phyloP scores from a whole-genome alignment of 208 protist genomes.

The Polymyxa betae region DNA sequence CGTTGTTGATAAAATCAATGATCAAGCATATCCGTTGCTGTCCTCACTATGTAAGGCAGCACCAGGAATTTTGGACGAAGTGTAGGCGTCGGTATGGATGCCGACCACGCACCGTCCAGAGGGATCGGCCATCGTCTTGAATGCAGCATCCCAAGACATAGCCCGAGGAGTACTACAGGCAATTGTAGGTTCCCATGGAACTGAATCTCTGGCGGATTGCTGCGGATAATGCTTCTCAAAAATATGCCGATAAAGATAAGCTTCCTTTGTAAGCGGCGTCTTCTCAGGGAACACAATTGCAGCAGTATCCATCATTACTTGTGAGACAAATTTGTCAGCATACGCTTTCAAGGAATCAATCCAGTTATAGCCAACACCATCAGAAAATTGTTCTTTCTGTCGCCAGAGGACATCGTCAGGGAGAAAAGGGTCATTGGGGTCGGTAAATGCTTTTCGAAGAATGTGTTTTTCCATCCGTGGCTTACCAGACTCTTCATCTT shows the following conservation, averaged over 20 bases:
- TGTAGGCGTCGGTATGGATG: constrained; percentile 32
- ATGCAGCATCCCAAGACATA: constrained; percentile 64
- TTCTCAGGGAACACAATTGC: constrained; percentile 78
- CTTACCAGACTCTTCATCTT: constrained; percentile 35
- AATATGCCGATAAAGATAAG: constrained; percentile 77
- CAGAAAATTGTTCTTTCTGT: constrained; percentile 86
- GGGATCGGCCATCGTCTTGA: constrained; percentile 50
- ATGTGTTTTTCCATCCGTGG: constrained; percentile 78
- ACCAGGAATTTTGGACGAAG: no score
- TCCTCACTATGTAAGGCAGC: no score
- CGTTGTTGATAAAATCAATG: no score
- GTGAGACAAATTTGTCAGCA: constrained; percentile 72
- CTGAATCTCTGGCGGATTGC: constrained; percentile 45
- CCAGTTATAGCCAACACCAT: constrained; percentile 83
- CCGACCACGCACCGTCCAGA: constrained; percentile 45
- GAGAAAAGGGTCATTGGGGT: constrained; percentile 72
- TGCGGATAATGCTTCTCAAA: constrained; percentile 78
- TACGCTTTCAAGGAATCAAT: constrained; percentile 82
- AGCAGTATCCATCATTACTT: constrained; percentile 74
- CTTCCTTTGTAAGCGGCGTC: constrained; percentile 84
- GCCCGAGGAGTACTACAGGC: constrained; percentile 66
- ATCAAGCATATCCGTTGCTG: no score
- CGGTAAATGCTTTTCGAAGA: constrained; percentile 76
- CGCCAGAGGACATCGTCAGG: constrained; percentile 77
- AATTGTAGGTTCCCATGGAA: constrained; percentile 62